Evolutionary conservation across 768 basidiomycete genomes (phyloP).

Genomic region (Stropharia rugosoannulata): DNA sequence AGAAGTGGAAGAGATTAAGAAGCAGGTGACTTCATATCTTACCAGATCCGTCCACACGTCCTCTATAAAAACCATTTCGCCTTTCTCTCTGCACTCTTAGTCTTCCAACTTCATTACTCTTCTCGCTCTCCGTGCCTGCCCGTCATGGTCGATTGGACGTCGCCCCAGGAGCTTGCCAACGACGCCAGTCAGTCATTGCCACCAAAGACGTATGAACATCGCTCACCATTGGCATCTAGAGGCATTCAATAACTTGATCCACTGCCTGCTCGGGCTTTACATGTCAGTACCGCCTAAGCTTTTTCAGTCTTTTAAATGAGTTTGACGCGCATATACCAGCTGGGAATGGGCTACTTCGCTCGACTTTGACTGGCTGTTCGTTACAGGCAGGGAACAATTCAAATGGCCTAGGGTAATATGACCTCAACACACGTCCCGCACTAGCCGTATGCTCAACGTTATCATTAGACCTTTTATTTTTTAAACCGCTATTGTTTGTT

Average conservation of each 20-base stretch:
- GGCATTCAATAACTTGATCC: slow-evolving; percentile 57
- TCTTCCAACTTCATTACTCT: slow-evolving; percentile 11
- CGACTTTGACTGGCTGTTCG: slow-evolving; percentile 62
- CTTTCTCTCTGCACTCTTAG: slow-evolving; percentile 9
- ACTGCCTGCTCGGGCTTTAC: slow-evolving; percentile 58
- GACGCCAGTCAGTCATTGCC: slow-evolving; percentile 40
- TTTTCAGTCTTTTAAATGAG: slow-evolving; percentile 3
- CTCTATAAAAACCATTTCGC: slow-evolving; percentile 15
- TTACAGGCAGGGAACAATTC: slow-evolving; percentile 56
- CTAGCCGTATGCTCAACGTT: neutral
- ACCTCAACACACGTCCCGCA: neutral
- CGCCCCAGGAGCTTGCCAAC: slow-evolving; percentile 41
- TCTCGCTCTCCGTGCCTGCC: slow-evolving; percentile 12
- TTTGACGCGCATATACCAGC: slow-evolving; percentile 28
- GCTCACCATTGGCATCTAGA: slow-evolving; percentile 22
- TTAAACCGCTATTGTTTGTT: slow-evolving; percentile 64
- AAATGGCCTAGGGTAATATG: slow-evolving; percentile 63
- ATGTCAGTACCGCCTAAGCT: slow-evolving; percentile 35
- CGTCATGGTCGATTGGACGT: slow-evolving; percentile 61
- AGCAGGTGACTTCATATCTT: slow-evolving; percentile 18
- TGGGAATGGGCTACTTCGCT: slow-evolving; percentile 70
- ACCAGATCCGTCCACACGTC: slow-evolving; percentile 1
- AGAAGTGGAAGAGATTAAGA: slow-evolving; percentile 6
- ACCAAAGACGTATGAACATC: neutral
- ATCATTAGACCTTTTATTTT: slow-evolving; percentile 62